Percentiles rank a stretch among this genome's conserved stretches.
These are phyloP conservation scores for Xylaria sp. DNA, from an alignment of 2,329 filamentous ascomycete genomes.

Conservation along the genomic window DNA sequence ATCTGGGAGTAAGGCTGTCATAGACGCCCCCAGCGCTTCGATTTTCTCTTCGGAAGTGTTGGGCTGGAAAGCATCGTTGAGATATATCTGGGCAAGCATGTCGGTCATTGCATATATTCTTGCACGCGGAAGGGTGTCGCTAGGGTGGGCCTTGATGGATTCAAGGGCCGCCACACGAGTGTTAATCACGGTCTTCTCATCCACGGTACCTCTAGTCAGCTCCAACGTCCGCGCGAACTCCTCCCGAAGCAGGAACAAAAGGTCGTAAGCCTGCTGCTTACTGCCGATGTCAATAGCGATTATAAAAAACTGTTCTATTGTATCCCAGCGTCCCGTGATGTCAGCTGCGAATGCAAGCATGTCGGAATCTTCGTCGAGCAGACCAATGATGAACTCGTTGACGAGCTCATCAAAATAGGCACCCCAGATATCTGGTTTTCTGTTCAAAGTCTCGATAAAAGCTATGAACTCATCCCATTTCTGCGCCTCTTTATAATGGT, in stretches of 20 bases:
- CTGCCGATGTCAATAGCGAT: conserved; percentile 35
- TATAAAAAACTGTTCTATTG: conserved; percentile 36
- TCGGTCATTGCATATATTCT: conserved; percentile 34
- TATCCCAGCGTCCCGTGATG: conserved; percentile 37
- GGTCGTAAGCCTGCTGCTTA: conserved; percentile 34
- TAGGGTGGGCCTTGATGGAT: conserved; percentile 32
- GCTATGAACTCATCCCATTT: conserved; percentile 37
- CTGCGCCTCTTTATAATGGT: conserved; percentile 30
- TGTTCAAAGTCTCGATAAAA: conserved; percentile 38
- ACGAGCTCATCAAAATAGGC: conserved; percentile 41
- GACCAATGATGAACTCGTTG: conserved; percentile 36
- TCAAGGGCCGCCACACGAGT: conserved; percentile 36
- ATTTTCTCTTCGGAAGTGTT: conserved; percentile 26
- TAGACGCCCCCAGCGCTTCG: conserved; percentile 30
- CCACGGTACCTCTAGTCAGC: conserved; percentile 18
- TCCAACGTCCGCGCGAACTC: conserved; percentile 36
- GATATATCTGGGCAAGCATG: conserved; percentile 35
- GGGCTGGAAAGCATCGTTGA: conserved; percentile 35
- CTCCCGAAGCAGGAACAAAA: conserved; percentile 38
- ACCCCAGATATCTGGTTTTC: conserved; percentile 32
- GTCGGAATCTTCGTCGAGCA: conserved; percentile 30
- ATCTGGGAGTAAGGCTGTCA: conserved; percentile 36
- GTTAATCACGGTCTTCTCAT: conserved; percentile 32
- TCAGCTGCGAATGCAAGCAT: conserved; percentile 38
- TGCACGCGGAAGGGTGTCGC: conserved; percentile 32